Evolutionary conservation across 2,329 filamentous ascomycete species (phyloP).

Genomic region (Fusarium fracticaudum): DNA sequence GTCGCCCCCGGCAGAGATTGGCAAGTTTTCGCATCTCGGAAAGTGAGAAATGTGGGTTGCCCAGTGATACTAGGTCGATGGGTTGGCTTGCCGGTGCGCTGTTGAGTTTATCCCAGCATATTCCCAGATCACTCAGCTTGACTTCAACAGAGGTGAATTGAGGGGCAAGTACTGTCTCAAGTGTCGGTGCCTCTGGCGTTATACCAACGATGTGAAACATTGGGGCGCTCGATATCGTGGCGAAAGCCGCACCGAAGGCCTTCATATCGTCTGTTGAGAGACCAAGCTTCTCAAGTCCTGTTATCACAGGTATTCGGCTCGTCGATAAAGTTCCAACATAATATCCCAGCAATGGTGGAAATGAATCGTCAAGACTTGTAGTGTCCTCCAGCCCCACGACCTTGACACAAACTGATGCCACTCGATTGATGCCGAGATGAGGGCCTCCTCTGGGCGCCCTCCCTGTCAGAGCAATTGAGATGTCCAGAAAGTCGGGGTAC

Average conservation of each 20-base stretch:
- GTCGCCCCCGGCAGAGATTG: not conserved
- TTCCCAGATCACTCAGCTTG: not conserved
- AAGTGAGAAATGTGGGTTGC: constrained; percentile 35
- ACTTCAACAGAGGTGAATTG: not conserved
- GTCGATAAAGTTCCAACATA: constrained; percentile 17
- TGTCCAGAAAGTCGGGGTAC: constrained; percentile 31
- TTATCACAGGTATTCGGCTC: constrained; percentile 24
- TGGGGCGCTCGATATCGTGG: constrained; percentile 31
- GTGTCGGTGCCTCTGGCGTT: constrained; percentile 25
- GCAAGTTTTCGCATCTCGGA: constrained; percentile 14
- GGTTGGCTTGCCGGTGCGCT: not conserved
- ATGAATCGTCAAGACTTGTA: constrained; percentile 19
- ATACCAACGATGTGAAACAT: constrained; percentile 36
- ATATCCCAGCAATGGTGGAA: constrained; percentile 32
- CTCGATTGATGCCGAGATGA: constrained; percentile 18
- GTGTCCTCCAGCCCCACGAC: constrained; percentile 37
- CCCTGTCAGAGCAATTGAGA: constrained; percentile 29
- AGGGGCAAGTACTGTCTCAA: not conserved
- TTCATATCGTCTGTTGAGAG: constrained; percentile 33
- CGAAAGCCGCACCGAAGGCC: constrained; percentile 33
- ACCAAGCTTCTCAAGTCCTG: constrained; percentile 6
- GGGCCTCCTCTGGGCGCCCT: constrained; percentile 25
- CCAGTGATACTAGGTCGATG: constrained; percentile 26
- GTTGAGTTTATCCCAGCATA: constrained; percentile 25
- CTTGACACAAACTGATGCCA: constrained; percentile 25